Percentiles rank a stretch among this genome's conserved stretches.
phyloP scores from a whole-genome alignment of 495 filamentous ascomycete genomes.

The Hypoxylon trugodes region DNA sequence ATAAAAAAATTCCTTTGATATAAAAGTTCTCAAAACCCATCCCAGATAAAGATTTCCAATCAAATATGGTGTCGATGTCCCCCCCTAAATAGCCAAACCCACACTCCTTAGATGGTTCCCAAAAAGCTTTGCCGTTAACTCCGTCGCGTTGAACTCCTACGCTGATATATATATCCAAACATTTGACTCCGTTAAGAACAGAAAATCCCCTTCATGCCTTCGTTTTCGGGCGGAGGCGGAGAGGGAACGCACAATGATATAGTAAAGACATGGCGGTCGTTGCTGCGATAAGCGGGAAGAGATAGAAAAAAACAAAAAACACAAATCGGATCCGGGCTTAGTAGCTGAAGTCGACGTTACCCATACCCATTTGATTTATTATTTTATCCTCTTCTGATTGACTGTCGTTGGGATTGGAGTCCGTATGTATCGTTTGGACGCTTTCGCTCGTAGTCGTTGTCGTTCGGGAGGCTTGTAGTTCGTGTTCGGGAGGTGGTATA shows the following conservation, averaged over 20 bases:
- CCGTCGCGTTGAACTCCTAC: conserved; percentile 47
- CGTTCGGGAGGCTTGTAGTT: conserved; percentile 40
- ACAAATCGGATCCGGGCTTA: conserved; percentile 25
- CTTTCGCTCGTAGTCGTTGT: conserved; percentile 41
- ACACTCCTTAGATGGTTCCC: neutral
- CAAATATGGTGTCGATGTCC: no score
- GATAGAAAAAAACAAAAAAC: no score
- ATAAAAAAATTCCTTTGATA: no score
- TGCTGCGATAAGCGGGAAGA: conserved; percentile 13
- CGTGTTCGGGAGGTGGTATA: conserved; percentile 44
- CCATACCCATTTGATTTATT: conserved; percentile 53
- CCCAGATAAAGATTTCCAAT: no score
- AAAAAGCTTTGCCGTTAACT: conserved; percentile 36
- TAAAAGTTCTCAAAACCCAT: no score
- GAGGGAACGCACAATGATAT: no score
- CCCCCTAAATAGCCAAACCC: no score
- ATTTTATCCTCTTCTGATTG: conserved; percentile 54
- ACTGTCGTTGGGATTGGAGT: conserved; percentile 36
- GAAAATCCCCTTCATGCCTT: conserved; percentile 15
- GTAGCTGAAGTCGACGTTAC: conserved; percentile 55
- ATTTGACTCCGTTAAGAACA: conserved; percentile 42
- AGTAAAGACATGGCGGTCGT: conserved; percentile 15
- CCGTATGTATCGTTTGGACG: conserved; percentile 49
- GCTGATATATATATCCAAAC: conserved; percentile 45
- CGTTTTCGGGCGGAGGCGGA: neutral